Evolutionary conservation across 305 asterid species (phyloP).

Genomic region (Plantago lanceolata): DNA sequence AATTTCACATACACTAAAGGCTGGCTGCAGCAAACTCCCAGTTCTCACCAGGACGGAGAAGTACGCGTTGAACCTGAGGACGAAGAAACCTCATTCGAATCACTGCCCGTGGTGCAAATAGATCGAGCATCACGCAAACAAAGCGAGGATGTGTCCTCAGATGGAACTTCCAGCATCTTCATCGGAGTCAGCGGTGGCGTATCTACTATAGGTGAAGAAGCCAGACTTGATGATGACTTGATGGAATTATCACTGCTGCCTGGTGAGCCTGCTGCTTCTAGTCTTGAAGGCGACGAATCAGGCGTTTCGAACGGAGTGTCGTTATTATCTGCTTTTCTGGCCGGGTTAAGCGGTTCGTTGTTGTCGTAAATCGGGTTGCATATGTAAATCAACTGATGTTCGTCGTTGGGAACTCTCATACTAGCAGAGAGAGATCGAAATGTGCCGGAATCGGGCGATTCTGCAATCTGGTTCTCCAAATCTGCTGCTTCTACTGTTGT

Average conservation of each 20-base stretch:
- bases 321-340: neutral
- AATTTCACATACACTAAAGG: neutral
- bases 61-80: slow-evolving; percentile 40
- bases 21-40: slow-evolving; percentile 12
- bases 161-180: slow-evolving; percentile 48
- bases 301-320: slow-evolving; percentile 54
- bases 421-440: neutral
- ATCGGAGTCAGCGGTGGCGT: slow-evolving; percentile 48
- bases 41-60: slow-evolving; percentile 44
- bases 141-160: slow-evolving; percentile 39
- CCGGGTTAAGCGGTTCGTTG: neutral
- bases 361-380: slow-evolving; percentile 55
- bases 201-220: neutral
- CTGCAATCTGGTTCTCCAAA: slow-evolving; percentile 28
- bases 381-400: slow-evolving; percentile 36
- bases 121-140: slow-evolving; percentile 34
- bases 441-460: slow-evolving; percentile 4
- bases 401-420: neutral
- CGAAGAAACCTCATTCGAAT: slow-evolving; percentile 28
- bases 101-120: slow-evolving; percentile 31
- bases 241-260: neutral
- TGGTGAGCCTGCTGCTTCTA: slow-evolving; percentile 19
- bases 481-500: neutral
- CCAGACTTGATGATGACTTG: slow-evolving; percentile 1
- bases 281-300: slow-evolving; percentile 42